Conservation (phyloP, 2,329 filamentous ascomycete species). For the Pyrenochaeta sp. region DNA sequence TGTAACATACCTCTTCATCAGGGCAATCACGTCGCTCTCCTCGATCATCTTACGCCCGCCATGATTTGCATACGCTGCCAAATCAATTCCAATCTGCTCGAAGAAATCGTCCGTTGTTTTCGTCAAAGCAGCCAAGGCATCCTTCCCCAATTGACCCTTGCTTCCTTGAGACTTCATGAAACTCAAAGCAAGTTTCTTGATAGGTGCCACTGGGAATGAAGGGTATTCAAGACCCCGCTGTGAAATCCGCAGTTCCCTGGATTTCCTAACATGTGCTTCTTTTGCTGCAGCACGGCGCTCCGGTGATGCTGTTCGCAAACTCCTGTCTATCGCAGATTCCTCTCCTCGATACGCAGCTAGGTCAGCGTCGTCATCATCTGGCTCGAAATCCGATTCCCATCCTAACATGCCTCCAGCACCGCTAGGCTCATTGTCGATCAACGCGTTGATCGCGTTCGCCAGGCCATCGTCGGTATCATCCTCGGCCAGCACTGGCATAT, state of each 20-base stretch:
- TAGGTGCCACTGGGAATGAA: constrained; percentile 73
- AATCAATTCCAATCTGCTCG: constrained; percentile 82
- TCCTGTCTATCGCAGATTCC: constrained; percentile 44
- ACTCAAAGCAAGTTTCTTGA: constrained; percentile 74
- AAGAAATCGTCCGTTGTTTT: constrained; percentile 92
- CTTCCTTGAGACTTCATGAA: constrained; percentile 73
- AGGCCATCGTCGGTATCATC: constrained; percentile 25
- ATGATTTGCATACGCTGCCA: constrained; percentile 81
- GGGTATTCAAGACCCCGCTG: constrained; percentile 78
- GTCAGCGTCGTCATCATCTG: constrained; percentile 36
- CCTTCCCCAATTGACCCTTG: constrained; percentile 74
- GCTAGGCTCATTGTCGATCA: constrained; percentile 32
- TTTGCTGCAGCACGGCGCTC: constrained; percentile 23
- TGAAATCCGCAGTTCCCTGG: constrained; percentile 67
- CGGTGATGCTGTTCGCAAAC: constrained; percentile 37
- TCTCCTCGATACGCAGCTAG: constrained; percentile 46
- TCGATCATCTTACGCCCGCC: constrained; percentile 85
- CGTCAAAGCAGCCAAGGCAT: constrained; percentile 76
- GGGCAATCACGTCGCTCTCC: constrained; percentile 79
- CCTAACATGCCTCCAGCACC: constrained; percentile 26
- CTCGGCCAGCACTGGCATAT: constrained; percentile 29
- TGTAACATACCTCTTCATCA: constrained; percentile 79
- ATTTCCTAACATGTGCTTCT: constrained; percentile 35
- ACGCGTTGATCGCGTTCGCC: no score
- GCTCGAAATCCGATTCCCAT: constrained; percentile 41